These are phyloP conservation scores for Vaccinium myrtillus DNA, from an alignment of 148 eudicot genomes.

Conservation along the genomic window DNA sequence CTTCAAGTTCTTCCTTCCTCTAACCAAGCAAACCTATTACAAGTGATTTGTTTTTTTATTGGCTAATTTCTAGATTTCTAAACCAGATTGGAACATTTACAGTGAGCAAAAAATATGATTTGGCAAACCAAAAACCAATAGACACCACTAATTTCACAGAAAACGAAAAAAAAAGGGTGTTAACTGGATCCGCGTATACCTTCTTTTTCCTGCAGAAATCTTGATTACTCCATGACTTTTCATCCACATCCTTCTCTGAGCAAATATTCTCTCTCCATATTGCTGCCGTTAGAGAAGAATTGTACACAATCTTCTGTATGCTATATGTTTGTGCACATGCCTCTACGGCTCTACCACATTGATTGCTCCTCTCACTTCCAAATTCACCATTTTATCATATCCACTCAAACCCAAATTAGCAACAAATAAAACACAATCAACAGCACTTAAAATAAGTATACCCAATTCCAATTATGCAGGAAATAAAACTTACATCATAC, in stretches of 20 bases:
- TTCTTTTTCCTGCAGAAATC: constrained; percentile 31
- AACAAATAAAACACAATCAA: background rate
- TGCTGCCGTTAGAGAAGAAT: constrained; percentile 35
- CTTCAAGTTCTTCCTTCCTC: background rate
- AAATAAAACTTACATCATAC: constrained; percentile 31
- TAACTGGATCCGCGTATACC: constrained; percentile 10
- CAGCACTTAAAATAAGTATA: background rate
- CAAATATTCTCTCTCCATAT: constrained; percentile 35
- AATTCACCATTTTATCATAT: constrained; percentile 34
- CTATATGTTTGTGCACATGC: constrained; percentile 38
- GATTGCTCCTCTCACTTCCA: constrained; percentile 36
- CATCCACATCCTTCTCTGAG: constrained; percentile 32
- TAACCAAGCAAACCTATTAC: background rate
- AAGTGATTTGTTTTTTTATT: background rate
- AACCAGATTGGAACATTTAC: background rate
- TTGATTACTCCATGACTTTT: constrained; percentile 37
- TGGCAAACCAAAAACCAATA: background rate
- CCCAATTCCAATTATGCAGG: background rate
- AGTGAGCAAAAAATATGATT: no score
- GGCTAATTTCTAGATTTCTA: background rate
- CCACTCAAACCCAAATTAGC: background rate
- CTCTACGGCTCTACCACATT: constrained; percentile 42
- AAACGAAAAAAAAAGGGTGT: background rate
- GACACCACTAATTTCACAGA: background rate
- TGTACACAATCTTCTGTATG: constrained; percentile 32